Base-by-base conservation (phyloP, 2,329 filamentous ascomycete genomes). In the Penicillium janthinellum region DNA sequence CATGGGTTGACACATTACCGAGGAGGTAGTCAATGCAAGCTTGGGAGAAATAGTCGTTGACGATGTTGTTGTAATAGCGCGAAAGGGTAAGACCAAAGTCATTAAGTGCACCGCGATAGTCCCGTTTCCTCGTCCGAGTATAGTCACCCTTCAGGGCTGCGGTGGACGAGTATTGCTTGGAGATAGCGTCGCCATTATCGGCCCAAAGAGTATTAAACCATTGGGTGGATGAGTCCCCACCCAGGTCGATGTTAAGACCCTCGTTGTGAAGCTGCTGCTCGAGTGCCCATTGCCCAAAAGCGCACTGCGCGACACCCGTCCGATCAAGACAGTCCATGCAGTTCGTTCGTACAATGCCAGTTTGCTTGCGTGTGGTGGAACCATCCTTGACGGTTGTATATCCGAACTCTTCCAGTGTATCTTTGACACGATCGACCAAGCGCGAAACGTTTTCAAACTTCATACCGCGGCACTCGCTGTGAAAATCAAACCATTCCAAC, bases 141-240 rank as follows among this genome's bases (percentile, higher is more conserved):
- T 94, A 99, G 75, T 99, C 95, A 8, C 95, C 95, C 73, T 99
- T 99, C 77, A 99, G 86, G 0, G 95, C 95, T 2, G 92, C 92
- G 0, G 95, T 98, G 10, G 92, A 96, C 1, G 95, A 92, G 75
- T 99, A 99, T 74, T 97, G 94, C 66, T 93, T 92, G 0, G 92
- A 96, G 57, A 98, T 92, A 0, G 93, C 92, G 75, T 99, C 95
- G 14, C 95, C 95, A 67, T 99, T 99, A 73, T 99, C 95, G 0
- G 95, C 95, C 94, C 95, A 99, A 0, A 98, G 81, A 0, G 87
- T 92, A 75, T 99, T 98, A 80, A 98, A 98, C 92, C 94, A 98
- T 48, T 88, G 84, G 5, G 91, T 96, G 57, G 88, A 86, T 58
- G 91, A 89, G 72, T 96, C 92, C 25, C 83, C 76, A 63, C 95